Evolutionary conservation across 768 basidiomycete species (phyloP).

Genomic region (Lentinula detonsa): DNA sequence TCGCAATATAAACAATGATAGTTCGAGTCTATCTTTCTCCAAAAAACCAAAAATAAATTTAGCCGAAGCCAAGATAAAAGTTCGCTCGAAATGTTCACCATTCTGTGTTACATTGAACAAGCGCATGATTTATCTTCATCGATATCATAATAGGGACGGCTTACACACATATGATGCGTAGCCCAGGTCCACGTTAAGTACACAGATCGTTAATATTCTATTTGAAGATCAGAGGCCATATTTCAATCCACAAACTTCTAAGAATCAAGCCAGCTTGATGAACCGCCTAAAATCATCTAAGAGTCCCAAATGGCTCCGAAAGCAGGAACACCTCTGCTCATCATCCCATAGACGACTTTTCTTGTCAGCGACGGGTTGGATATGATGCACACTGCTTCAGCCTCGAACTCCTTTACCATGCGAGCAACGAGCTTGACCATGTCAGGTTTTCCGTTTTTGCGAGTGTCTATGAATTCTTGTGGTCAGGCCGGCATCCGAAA

Average conservation of each 20-base stretch:
- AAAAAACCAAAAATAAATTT: no score
- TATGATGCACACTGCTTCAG: slow-evolving; percentile 36
- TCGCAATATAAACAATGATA: no score
- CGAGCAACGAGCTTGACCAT: slow-evolving; percentile 26
- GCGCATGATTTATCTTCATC: no score
- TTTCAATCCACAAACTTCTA: background rate
- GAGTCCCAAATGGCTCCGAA: slow-evolving; percentile 39
- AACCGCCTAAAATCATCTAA: slow-evolving; percentile 7
- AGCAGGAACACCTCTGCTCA: slow-evolving; percentile 32
- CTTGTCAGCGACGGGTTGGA: slow-evolving; percentile 34
- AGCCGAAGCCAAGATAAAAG: no score
- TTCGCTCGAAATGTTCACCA: no score
- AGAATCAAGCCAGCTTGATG: background rate
- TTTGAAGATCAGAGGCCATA: background rate
- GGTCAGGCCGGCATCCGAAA: background rate
- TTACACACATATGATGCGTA: background rate
- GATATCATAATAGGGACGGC: no score
- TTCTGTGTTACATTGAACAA: no score
- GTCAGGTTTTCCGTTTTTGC: slow-evolving; percentile 26
- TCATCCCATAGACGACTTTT: slow-evolving; percentile 34
- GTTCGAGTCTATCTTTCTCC: no score
- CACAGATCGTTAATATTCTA: background rate
- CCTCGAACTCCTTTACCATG: slow-evolving; percentile 29
- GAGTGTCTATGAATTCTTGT: slow-evolving; percentile 21
- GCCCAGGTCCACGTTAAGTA: background rate